A percentile compares a stretch with the other conserved stretches of the same genome.
Conservation (phyloP, 2,329 filamentous ascomycete genomes). For the Pleoardoris graminearum region DNA sequence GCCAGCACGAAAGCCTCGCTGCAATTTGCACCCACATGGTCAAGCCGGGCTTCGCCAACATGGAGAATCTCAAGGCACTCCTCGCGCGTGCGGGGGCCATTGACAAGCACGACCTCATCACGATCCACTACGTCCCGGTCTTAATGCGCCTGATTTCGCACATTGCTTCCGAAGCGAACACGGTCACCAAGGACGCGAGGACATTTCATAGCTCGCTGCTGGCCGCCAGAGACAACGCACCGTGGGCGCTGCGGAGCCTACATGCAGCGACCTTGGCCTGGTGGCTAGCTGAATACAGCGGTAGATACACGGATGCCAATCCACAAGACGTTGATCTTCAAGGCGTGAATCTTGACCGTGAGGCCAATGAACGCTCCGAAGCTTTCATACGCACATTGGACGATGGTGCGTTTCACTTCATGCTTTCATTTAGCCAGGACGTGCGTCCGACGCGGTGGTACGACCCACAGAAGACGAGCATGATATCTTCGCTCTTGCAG, state of each 20-base stretch:
- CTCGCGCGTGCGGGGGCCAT: conserved; percentile 68
- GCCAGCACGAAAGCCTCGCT: conserved; percentile 87
- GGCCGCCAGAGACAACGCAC: conserved; percentile 65
- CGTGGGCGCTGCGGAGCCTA: conserved; percentile 74
- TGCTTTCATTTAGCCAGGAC: conserved; percentile 82
- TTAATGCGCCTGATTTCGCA: conserved; percentile 75
- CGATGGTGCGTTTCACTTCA: conserved; percentile 89
- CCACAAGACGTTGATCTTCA: conserved; percentile 53
- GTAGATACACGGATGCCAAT: conserved; percentile 78
- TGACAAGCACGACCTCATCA: conserved; percentile 74
- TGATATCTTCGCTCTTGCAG: conserved; percentile 80
- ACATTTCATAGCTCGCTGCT: conserved; percentile 71
- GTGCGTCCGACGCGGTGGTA: conserved; percentile 82
- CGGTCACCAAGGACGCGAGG: conserved; percentile 68
- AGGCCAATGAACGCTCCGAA: conserved; percentile 71
- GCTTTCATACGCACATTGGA: conserved; percentile 77
- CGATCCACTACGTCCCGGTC: conserved; percentile 81
- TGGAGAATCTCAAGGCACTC: conserved; percentile 74
- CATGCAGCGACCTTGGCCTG: conserved; percentile 78
- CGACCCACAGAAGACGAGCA: conserved; percentile 79
- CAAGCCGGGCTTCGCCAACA: conserved; percentile 70
- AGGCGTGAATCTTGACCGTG: conserved; percentile 65
- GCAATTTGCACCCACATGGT: conserved; percentile 79
- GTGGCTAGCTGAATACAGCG: conserved; percentile 94
- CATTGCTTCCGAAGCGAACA: conserved; percentile 74